Percentiles rank a stretch among this genome's conserved stretches.
Conservation (phyloP, 495 filamentous ascomycete genomes). For the Letharia lupina region DNA sequence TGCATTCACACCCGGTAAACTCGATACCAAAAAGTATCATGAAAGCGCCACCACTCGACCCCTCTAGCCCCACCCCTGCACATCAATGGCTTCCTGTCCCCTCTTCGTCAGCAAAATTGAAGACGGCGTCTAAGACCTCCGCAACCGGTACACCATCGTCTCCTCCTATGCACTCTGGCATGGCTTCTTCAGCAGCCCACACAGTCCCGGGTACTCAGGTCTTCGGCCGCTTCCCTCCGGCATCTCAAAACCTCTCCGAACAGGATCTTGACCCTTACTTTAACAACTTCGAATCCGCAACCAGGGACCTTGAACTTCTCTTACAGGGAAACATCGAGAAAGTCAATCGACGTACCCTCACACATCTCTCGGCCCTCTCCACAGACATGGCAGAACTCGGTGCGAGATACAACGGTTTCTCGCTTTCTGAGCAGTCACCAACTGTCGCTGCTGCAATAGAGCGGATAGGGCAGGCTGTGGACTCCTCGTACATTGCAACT, state of each 20-base stretch:
- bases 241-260: conserved; percentile 65
- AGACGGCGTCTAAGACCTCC: conserved; percentile 43
- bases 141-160: conserved; percentile 46
- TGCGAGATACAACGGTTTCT: conserved; percentile 93
- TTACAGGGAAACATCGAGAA: conserved; percentile 91
- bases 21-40: conserved; percentile 89
- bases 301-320: conserved; percentile 76
- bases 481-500: conserved; percentile 91
- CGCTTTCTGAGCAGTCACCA: conserved; percentile 78
- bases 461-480: conserved; percentile 85
- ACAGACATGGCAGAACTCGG: conserved; percentile 87
- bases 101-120: conserved; percentile 75
- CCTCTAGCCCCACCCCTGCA: conserved; percentile 81
- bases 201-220: conserved; percentile 54
- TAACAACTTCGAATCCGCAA: conserved; percentile 77
- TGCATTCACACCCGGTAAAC: conserved; percentile 79
- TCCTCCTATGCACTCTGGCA: conserved; percentile 36
- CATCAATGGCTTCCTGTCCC: conserved; percentile 85
- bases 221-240: conserved; percentile 76
- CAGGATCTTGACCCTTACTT: conserved; percentile 94
- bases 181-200: conserved; percentile 48
- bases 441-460: conserved; percentile 91
- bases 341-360: conserved; percentile 82
- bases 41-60: conserved; percentile 86
- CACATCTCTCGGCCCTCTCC: conserved; percentile 71